Conservation (phyloP, 164 flowering plant genomes). For the Warburgia ugandensis region DNA sequence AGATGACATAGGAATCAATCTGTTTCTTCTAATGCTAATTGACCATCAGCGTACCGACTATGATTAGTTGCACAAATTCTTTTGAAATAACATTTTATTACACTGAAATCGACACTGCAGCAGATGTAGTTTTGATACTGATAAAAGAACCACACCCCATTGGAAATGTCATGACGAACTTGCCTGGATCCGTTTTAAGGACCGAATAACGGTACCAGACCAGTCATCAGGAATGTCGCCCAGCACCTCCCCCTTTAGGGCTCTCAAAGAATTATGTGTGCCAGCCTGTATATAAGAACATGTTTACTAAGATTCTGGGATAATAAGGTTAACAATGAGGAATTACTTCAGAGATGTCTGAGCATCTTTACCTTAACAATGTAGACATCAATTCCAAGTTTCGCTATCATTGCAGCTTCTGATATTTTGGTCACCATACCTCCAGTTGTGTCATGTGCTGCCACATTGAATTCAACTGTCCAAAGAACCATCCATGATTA, state of each 20-base stretch:
- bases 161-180: background rate
- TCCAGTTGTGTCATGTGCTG: conserved; percentile 94
- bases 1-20: no score
- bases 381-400: conserved; percentile 83
- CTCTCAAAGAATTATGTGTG: conserved; percentile 59
- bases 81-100: no score
- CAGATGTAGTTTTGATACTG: no score
- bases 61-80: no score
- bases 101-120: no score
- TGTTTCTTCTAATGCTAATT: no score
- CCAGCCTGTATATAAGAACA: conserved; percentile 53
- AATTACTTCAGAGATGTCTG: background rate
- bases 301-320: background rate
- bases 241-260: conserved; percentile 57
- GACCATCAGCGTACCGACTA: no score
- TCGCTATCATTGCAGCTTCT: conserved; percentile 93
- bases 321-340: background rate
- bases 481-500: background rate
- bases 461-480: conserved; percentile 73
- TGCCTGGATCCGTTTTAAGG: conserved; percentile 5
- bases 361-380: conserved; percentile 61
- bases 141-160: no score
- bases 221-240: conserved; percentile 67
- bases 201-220: conserved; percentile 78
- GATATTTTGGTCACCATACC: conserved; percentile 92